Base-by-base conservation (phyloP, 2,329 filamentous ascomycete species). In the Aspergillus ustus region DNA sequence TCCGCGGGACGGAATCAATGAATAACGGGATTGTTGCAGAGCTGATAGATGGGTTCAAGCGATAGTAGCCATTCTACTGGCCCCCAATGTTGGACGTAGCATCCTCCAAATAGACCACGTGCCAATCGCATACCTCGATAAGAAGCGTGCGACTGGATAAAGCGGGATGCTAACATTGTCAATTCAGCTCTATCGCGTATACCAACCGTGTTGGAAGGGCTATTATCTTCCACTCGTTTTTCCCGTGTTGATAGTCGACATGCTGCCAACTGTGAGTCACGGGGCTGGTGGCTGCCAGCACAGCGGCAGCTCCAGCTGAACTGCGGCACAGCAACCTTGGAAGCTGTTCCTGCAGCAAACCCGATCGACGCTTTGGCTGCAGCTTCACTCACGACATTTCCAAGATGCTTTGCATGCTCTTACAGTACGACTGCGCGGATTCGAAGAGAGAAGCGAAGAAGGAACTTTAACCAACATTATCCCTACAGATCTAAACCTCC, bases 341-440 rank as follows among this genome's bases (percentile, higher is more conserved):
- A 37, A 59, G 64, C 59, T 59, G 73, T 74, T 73, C 72, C 72
- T 75, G 73, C 72, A 73, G 69, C 64, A 57, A 62, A 66, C 55
- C 59, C n/a, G 59, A 67, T 59, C 65, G 59, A 59, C 63, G 49
- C 52, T 48, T 55, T 58, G 52, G 51, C 52, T 61, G 59, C 53
- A 61, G 59, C 59, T 61, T 57, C 29, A 44, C 48, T 52, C n/a
- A n/a, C 43, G 40, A 58, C 48, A 57, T 37, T 29, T 22, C 8
- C 56, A 20, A 31, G 49, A 52, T 59, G n/a, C 17, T 34, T 43
- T 59, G 50, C 51, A 50, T 59, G 28, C 50, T 48, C 40, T 59
- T 37, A 17, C n/a, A n/a, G n/a, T n/a, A n/a, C 37, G 28, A 52
- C 19, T n/a, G 9, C 28, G 28, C 15, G 29, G 17, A 34, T 13